Evolutionary conservation across 352 stramenopile species (phyloP).

Genomic region (Aphanomyces astaci): DNA sequence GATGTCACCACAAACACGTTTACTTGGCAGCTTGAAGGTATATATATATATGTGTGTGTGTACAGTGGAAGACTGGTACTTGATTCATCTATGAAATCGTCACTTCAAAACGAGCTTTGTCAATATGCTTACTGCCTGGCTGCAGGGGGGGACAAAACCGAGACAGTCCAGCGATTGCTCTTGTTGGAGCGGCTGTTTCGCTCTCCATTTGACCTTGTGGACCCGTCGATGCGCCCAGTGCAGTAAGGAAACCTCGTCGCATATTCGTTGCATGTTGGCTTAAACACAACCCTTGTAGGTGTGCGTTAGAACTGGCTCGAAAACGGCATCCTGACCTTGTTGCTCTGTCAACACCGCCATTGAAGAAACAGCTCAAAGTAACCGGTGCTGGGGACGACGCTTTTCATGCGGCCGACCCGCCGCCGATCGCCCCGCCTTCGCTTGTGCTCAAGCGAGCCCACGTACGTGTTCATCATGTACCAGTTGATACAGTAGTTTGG

Average conservation of each 20-base stretch:
- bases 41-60: neutral
- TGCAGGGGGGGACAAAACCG: too few relatives aligned
- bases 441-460: neutral
- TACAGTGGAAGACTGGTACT: neutral
- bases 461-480: neutral
- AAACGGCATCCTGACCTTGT: neutral
- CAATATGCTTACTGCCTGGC: too few relatives aligned
- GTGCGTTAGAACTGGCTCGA: neutral
- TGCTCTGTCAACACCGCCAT: neutral
- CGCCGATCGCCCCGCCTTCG: neutral
- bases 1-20: neutral
- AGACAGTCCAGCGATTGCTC: neutral
- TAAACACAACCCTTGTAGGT: neutral
- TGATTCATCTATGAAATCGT: too few relatives aligned
- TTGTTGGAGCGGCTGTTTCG: conserved; percentile 16
- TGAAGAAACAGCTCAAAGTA: neutral
- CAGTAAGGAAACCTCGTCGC: too few relatives aligned
- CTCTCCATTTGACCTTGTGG: neutral
- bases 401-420: neutral
- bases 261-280: too few relatives aligned
- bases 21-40: neutral
- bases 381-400: neutral
- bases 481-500: too few relatives aligned
- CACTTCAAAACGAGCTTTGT: too few relatives aligned
- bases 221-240: neutral